These are phyloP conservation scores for Camptophora hylomeconis DNA, from an alignment of 2,329 filamentous ascomycete species.

Conservation along the genomic window DNA sequence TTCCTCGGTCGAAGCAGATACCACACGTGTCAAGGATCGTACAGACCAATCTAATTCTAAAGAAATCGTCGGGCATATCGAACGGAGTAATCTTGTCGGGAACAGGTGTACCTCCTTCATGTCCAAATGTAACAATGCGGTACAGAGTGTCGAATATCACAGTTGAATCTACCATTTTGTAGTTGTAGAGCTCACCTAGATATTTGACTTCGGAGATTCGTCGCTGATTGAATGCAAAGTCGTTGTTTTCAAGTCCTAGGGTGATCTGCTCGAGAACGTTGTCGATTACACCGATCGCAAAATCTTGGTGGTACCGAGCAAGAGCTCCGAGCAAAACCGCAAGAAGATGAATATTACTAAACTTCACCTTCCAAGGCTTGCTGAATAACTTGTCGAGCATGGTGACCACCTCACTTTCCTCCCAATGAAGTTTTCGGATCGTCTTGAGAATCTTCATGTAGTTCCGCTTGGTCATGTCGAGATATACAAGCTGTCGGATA, in stretches of 20 bases:
- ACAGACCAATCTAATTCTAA: conserved; percentile 80
- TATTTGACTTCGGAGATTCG: conserved; percentile 94
- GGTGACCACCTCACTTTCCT: conserved; percentile 72
- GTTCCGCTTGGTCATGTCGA: conserved; percentile 87
- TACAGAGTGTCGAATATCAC: conserved; percentile 94
- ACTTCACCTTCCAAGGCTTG: conserved; percentile 94
- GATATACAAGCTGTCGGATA: conserved; percentile 80
- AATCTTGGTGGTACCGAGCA: conserved; percentile 82
- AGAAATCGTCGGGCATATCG: conserved; percentile 87
- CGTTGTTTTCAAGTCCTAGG: conserved; percentile 82
- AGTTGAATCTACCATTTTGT: conserved; percentile 88
- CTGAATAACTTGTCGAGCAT: conserved; percentile 85
- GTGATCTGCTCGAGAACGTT: conserved; percentile 79
- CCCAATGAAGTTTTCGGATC: conserved; percentile 92
- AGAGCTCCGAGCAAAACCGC: conserved; percentile 80
- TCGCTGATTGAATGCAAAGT: conserved; percentile 94
- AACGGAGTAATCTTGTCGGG: conserved; percentile 65
- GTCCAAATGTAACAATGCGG: conserved; percentile 84
- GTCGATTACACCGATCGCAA: conserved; percentile 84
- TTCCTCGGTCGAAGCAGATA: conserved; percentile 87
- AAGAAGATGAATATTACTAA: conserved; percentile 87
- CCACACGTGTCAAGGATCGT: conserved; percentile 90
- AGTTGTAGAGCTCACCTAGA: conserved; percentile 91
- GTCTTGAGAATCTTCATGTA: conserved; percentile 90
- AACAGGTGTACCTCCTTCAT: conserved; percentile 66